Evolutionary conservation across 257 asterid genomes (phyloP).

Genomic region (Solanum chaucha): DNA sequence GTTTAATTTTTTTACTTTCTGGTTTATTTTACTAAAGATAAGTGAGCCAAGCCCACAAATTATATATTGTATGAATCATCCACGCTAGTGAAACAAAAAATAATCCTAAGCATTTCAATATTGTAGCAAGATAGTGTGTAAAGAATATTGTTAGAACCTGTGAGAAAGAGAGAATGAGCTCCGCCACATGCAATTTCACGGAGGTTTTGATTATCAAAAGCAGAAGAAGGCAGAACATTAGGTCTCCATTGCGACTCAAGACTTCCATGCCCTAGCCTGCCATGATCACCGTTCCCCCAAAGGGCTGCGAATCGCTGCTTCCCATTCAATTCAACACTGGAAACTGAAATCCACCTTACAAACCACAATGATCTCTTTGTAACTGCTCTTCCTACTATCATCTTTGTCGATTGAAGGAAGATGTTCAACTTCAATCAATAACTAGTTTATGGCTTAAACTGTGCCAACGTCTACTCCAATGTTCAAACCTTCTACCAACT

Average conservation of each 20-base stretch:
- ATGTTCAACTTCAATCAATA: neutral
- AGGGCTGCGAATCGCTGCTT: conserved; percentile 56
- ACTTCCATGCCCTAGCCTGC: conserved; percentile 81
- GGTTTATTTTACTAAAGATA: neutral
- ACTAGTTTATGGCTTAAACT: neutral
- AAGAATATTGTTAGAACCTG: conserved; percentile 31
- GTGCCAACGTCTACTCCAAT: neutral
- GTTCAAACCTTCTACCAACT: neutral
- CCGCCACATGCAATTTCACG: conserved; percentile 86
- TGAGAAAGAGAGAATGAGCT: conserved; percentile 88
- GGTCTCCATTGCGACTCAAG: conserved; percentile 84
- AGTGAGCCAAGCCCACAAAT: neutral
- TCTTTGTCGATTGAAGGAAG: neutral
- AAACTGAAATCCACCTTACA: conserved; percentile 23
- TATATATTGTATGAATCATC: neutral
- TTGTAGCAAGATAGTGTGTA: neutral
- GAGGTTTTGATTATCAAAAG: conserved; percentile 55
- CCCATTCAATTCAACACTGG: conserved; percentile 21
- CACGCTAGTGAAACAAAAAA: neutral
- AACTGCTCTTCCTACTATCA: neutral
- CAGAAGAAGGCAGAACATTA: conserved; percentile 36
- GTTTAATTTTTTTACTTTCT: neutral
- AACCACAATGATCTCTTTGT: neutral
- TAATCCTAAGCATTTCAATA: neutral
- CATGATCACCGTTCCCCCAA: conserved; percentile 98